Conservation (phyloP, 257 asterid species). For the Leonotis leonurus region DNA sequence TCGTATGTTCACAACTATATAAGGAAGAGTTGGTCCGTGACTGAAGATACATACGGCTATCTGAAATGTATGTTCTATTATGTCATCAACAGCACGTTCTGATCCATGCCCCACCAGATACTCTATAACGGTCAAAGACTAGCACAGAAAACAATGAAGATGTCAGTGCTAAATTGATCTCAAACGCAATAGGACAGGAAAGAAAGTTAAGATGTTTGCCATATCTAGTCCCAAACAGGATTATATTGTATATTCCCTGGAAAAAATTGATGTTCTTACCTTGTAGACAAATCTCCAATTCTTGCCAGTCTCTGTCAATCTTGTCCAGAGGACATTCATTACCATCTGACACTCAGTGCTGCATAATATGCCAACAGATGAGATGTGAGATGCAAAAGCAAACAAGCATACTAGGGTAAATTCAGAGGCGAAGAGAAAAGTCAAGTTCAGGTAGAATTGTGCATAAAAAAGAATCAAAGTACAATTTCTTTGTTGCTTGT, state of each 20-base stretch:
- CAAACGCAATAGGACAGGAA: conserved; percentile 7
- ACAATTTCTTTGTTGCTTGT: conserved; percentile 87
- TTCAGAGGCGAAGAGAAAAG: not conserved
- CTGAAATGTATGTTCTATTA: conserved; percentile 83
- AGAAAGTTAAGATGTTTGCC: not conserved
- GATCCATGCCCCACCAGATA: conserved; percentile 97
- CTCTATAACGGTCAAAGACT: conserved; percentile 92
- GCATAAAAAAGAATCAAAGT: conserved; percentile 16
- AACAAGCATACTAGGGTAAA: not conserved
- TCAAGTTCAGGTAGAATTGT: conserved; percentile 2
- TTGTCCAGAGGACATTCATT: conserved; percentile 87
- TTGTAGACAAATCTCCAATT: conserved; percentile 86
- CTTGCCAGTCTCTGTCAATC: conserved; percentile 77
- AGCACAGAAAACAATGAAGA: conserved; percentile 11
- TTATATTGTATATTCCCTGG: not conserved
- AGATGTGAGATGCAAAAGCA: conserved; percentile 14
- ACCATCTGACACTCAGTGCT: conserved; percentile 86
- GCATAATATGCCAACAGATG: conserved; percentile 37
- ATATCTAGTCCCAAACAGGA: not conserved
- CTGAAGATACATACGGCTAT: conserved; percentile 62
- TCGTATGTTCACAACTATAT: not conserved
- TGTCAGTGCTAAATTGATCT: conserved; percentile 4
- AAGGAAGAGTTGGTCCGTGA: conserved; percentile 6
- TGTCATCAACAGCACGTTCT: conserved; percentile 94
- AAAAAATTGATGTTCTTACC: conserved; percentile 34